Conservation (phyloP, 441 rosid species). For the Gossypium trilobum region DNA sequence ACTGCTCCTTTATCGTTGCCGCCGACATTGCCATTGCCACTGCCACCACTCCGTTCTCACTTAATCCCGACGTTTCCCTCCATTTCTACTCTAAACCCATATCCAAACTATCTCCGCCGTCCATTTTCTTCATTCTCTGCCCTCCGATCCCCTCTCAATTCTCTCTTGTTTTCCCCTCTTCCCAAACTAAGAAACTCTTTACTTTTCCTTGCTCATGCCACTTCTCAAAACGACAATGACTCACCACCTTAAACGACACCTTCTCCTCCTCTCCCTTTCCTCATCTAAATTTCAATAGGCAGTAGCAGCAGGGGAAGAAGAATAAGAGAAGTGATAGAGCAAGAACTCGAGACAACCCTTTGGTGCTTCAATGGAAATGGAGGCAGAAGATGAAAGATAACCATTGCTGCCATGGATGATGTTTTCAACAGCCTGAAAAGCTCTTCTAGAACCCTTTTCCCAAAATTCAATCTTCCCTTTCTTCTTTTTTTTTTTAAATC, state of each 20-base stretch:
- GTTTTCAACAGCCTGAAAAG: no score
- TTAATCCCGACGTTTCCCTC: slow-evolving; percentile 26
- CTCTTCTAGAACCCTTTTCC: no score
- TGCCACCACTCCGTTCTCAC: slow-evolving; percentile 22
- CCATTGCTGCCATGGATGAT: no score
- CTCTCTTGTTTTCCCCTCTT: slow-evolving; percentile 19
- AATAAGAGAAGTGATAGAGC: no score
- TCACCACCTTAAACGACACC: not conserved
- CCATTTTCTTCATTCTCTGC: slow-evolving; percentile 20
- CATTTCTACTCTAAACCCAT: slow-evolving; percentile 28
- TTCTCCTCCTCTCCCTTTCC: slow-evolving; percentile 31
- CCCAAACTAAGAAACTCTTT: no score
- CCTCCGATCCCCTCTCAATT: slow-evolving; percentile 18
- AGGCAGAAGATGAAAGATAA: no score
- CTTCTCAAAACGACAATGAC: slow-evolving; percentile 4
- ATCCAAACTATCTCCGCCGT: slow-evolving; percentile 28
- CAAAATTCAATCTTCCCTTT: no score
- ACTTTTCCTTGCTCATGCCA: slow-evolving; percentile 18
- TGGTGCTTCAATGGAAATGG: no score
- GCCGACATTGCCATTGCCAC: not conserved
- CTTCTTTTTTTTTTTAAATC: no score
- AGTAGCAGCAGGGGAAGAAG: no score
- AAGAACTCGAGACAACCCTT: no score
- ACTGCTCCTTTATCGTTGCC: no score
- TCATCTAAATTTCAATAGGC: slow-evolving; percentile 60